Percentiles rank a stretch among this genome's conserved stretches.
These are phyloP conservation scores for Pseudonitzschia multiseries DNA, from an alignment of 108 stramenopile species.

Conservation along the genomic window DNA sequence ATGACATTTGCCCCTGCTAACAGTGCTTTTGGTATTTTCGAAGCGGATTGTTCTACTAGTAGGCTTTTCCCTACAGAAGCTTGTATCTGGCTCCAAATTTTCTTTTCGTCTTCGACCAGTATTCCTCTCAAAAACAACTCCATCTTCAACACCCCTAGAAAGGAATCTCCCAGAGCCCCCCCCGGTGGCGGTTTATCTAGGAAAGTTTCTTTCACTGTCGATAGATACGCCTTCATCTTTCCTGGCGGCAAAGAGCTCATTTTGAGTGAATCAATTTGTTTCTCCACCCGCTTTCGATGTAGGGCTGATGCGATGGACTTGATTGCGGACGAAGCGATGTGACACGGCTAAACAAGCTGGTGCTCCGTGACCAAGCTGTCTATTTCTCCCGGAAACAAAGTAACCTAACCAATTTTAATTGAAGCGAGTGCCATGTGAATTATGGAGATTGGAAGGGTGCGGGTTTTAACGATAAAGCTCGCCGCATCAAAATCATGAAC, in stretches of 20 bases:
- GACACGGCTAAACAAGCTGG: no score
- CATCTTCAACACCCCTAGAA: conserved; percentile 29
- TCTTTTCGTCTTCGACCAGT: conserved; percentile 23
- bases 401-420: no score
- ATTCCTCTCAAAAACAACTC: conserved; percentile 48
- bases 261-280: background rate
- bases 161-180: background rate
- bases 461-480: no score
- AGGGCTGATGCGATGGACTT: background rate
- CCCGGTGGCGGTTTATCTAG: conserved; percentile 9
- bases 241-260: conserved; percentile 7
- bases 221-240: conserved; percentile 35
- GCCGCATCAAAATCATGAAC: no score
- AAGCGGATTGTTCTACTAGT: conserved; percentile 14
- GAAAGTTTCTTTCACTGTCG: conserved; percentile 24
- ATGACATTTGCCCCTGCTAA: conserved; percentile 41
- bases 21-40: conserved; percentile 37
- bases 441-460: no score
- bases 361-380: no score
- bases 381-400: no score
- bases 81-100: conserved; percentile 27
- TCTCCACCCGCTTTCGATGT: background rate
- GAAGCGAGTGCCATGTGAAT: no score
- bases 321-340: no score
- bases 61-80: conserved; percentile 37